Evolutionary conservation across 768 basidiomycete species (phyloP), one percentile per base, ranked within the genome.

Genomic region (Boletus rex-veris): DNA sequence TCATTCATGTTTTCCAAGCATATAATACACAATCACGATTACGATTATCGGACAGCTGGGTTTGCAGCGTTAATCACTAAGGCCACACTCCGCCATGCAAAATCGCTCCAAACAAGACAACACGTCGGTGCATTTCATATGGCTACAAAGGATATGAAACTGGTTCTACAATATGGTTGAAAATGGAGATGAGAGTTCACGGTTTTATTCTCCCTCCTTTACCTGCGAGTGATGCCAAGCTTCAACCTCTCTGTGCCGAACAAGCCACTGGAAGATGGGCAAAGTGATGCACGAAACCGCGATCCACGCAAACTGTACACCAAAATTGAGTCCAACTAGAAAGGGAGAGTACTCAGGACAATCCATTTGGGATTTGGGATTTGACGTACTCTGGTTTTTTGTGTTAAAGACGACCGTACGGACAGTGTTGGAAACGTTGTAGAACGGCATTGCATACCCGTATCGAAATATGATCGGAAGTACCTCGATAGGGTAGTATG

Each of bases 391-490:
- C 18, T 79, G 69, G 54, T 85, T 84, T 62, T 80, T 81, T 4
- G 85, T 86, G 36, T 77, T 72, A 58, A 90, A 88, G n/a, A 85
- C 65, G 51, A 90, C 74, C 24, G 80, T 74, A 18, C 88, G 76
- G 4, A 82, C 77, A 1, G 84, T 80, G 37, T 73, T 69, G 14
- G 83, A 81, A 28, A 89, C 73, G 59, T 89, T 86, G 65, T 86
- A 89, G 63, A 90, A 88, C 1, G 88, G 88, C 58, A 75, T 75
- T 0, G 80, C 86, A 58, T 82, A 86, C 2, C 86, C 89, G 54
- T 88, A 88, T 45, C 75, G 77, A 69, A 77, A 88, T 53, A 88
- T 55, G 37, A 59, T 59, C 0, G 86, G 85, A 2, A 87, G 70
- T 1, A 81, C 66, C 47, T 81, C 77, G 39, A 87, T 76, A 0